Evolutionary conservation across 306 rosid genomes (phyloP).

Genomic region (Citrullus mucosospermus): DNA sequence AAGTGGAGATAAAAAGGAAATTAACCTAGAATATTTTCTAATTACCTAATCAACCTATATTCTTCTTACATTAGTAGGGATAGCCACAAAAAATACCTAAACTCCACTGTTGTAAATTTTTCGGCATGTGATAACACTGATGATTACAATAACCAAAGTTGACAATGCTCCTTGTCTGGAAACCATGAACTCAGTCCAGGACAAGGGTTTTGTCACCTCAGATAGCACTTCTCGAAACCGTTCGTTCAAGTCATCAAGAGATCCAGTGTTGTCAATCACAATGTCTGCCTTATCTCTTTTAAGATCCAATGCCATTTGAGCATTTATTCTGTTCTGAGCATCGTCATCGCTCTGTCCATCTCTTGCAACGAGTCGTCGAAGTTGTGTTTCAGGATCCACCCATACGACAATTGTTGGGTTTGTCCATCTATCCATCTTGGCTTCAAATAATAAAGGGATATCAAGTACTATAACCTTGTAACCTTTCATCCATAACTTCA

Average conservation of each 20-base stretch:
- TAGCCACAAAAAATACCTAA: not conserved
- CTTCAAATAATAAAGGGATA: conserved; percentile 72
- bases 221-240: conserved; percentile 40
- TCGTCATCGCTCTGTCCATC: conserved; percentile 51
- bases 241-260: conserved; percentile 48
- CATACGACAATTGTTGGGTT: conserved; percentile 74
- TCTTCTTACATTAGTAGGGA: not conserved
- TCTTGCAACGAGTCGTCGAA: conserved; percentile 46
- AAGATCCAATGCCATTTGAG: conserved; percentile 69
- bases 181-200: conserved; percentile 61
- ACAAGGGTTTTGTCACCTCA: conserved; percentile 53
- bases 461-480: conserved; percentile 41
- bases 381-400: conserved; percentile 80
- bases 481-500: conserved; percentile 72
- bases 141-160: conserved; percentile 15
- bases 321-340: conserved; percentile 43
- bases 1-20: no score
- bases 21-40: no score
- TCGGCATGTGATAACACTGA: not conserved
- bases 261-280: conserved; percentile 65
- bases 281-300: conserved; percentile 55
- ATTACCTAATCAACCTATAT: no score
- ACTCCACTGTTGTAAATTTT: conserved; percentile 13
- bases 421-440: conserved; percentile 72
- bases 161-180: conserved; percentile 52